A percentile compares a stretch with the other conserved stretches of the same genome.
Conservation (phyloP, 129 eudicot genomes). For the Kitagawia praeruptora region DNA sequence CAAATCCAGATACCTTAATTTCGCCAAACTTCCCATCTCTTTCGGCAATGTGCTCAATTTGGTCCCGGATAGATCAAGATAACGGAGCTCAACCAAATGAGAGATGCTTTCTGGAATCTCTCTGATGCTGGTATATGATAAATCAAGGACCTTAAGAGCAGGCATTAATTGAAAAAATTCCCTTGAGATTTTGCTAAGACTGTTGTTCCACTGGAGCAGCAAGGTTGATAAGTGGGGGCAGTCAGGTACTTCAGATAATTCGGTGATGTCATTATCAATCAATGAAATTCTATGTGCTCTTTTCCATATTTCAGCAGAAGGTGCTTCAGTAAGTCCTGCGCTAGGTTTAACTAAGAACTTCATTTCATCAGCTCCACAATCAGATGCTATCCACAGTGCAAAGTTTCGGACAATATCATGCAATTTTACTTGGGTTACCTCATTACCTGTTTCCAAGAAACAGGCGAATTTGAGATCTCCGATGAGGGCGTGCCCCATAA, state of each 20-base stretch:
- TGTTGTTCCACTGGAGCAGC: slow-evolving; percentile 30
- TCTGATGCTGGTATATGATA: slow-evolving; percentile 31
- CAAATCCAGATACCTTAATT: slow-evolving; percentile 29
- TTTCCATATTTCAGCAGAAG: slow-evolving; percentile 27
- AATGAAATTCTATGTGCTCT: slow-evolving; percentile 33
- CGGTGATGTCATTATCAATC: slow-evolving; percentile 27
- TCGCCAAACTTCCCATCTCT: slow-evolving; percentile 24
- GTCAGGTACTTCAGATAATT: slow-evolving; percentile 16
- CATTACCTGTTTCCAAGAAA: slow-evolving; percentile 17
- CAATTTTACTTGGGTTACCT: slow-evolving; percentile 28
- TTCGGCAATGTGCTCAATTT: slow-evolving; percentile 26
- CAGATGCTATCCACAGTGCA: slow-evolving; percentile 28
- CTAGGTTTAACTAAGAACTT: slow-evolving; percentile 25
- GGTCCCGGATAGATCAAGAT: slow-evolving; percentile 37
- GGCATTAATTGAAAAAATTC: slow-evolving; percentile 29
- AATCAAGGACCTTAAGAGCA: slow-evolving; percentile 30
- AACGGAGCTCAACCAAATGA: slow-evolving; percentile 20
- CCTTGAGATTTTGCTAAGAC: slow-evolving; percentile 21
- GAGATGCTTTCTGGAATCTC: slow-evolving; percentile 30
- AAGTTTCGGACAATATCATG: slow-evolving; percentile 39
- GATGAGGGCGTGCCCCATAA: slow-evolving; percentile 27
- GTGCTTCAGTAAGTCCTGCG: slow-evolving; percentile 26
- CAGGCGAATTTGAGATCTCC: slow-evolving; percentile 27
- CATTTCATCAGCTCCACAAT: slow-evolving; percentile 8
- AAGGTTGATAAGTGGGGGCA: slow-evolving; percentile 34